Base-by-base conservation (phyloP, 441 rosid genomes). In the Bruguiera hainesii region DNA sequence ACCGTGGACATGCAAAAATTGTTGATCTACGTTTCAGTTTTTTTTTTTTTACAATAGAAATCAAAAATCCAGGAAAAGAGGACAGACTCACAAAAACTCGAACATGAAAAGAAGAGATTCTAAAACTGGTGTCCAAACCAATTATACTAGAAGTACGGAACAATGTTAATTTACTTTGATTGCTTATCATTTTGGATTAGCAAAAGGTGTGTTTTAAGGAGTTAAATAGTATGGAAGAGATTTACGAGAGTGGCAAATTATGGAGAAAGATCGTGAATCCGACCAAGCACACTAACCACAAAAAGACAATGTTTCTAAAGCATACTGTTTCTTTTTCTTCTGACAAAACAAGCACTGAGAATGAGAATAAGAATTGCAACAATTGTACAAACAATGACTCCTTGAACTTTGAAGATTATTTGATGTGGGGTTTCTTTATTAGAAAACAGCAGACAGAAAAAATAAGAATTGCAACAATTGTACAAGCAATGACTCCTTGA, bases 231-330 rank as follows among this genome's bases (percentile, higher is more conserved):
- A 48, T 60, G 51, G 49, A 70, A 65, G 30, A 5, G 15, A 30
- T 28, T 23, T 30, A 31, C 35, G 20, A 57, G 77, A 65, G 73
- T 61, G 67, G 52, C 75, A 18, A 51, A 39, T 52, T 55, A 55
- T 65, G 26, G 26, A 39, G 66, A 9, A n/a, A 42, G 29, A 30
- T 72, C 63, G 55, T 72, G 79, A 35, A 63, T 71, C 74, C 60
- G 70, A 66, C 76, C 64, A 56, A 56, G 68, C 73, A n/a, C 77
- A 74, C 79, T 75, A 42, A 58, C 64, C 19, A 50, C 23, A 35
- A 51, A 18, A 63, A 21, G 51, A 16, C 35, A 31, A 6, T 25
- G 19, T 61, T 52, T 35, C 37, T 26, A 20, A 6, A 33, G 1
- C 10, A 31, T 15, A 35, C 5, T 3, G 31, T 28, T 30, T 61